Base-by-base conservation (phyloP, 2,329 filamentous ascomycete species). In the Cladophialophora bantiana region DNA sequence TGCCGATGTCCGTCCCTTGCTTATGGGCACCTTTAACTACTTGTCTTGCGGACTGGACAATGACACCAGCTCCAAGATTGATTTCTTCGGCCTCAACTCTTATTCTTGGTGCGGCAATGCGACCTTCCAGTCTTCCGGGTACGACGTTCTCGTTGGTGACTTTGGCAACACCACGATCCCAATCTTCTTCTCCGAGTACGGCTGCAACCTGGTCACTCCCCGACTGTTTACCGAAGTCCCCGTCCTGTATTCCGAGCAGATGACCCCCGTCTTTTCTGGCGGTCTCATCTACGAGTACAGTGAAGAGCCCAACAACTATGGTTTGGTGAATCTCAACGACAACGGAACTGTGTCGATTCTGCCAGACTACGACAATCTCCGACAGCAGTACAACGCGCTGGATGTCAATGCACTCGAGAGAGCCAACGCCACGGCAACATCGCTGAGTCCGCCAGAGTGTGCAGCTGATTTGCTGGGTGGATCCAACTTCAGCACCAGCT, bases 401-500 rank as follows among this genome's bases (percentile, higher is more conserved):
- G 86, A 97, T 80, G 86, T 92, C 77, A 83, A 82, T 62, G 78
- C 84, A 15, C 83, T 97, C 64, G 84, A 92, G 79, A 82, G 84
- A 58, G 80, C 85, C 71, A 88, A 90, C 77, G 81, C 86, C 13
- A 80, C 83, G 59, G 84, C 83, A 66, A 84, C 84, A 35, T 77
- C 80, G 38, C 80, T 86, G 67, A 79, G 82, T 42, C 78, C 91
- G 2, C 89, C 91, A 38, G 82, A 79, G 64, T 97, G 94, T 83
- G 81, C 81, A 69, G 67, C 83, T 36, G 84, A 82, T 67, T 83
- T 96, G 62, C 94, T 97, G 80, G 84, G 82, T 67, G 82, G 83
- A 70, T 80, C 84, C 67, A 85, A 84, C 68, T 96, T 97, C 83
- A 86, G 85, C 79, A 89, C 82, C 77, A 90, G 92, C 83, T 98